A percentile compares a stretch with the other conserved stretches of the same genome.
phyloP scores from a whole-genome alignment of 208 protist genomes.

The Acanthamoeba culbertsoni region DNA sequence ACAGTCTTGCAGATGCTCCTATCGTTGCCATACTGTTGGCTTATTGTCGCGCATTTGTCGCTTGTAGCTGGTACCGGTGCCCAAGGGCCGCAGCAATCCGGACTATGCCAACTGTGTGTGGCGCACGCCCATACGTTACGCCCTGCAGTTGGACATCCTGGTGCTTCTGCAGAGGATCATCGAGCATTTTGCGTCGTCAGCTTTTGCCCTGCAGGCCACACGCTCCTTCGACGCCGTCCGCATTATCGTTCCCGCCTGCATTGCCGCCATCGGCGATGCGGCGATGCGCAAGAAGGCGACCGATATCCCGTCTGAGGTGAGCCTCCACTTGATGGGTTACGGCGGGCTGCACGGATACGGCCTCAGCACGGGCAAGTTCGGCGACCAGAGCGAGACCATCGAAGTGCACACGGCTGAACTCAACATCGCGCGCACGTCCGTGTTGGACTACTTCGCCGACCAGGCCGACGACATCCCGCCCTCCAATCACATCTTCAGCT shows the following conservation, averaged over 20 bases:
- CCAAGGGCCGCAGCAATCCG: conserved; percentile 64
- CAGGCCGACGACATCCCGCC: conserved; percentile 57
- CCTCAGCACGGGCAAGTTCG: conserved; percentile 66
- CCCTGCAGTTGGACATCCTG: conserved; percentile 74
- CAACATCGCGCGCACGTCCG: conserved; percentile 76
- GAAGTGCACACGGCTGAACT: conserved; percentile 76
- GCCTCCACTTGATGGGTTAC: conserved; percentile 76
- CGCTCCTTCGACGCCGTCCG: conserved; percentile 60
- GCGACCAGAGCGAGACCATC: conserved; percentile 72
- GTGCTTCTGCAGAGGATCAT: conserved; percentile 55
- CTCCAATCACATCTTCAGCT: conserved; percentile 52
- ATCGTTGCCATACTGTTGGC: neutral
- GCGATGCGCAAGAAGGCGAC: conserved; percentile 71
- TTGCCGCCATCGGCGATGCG: conserved; percentile 61
- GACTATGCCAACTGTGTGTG: conserved; percentile 64
- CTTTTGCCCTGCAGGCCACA: conserved; percentile 51
- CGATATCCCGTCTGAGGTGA: conserved; percentile 70
- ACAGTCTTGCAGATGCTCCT: neutral
- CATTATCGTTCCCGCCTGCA: conserved; percentile 51
- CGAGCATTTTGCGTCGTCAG: conserved; percentile 60
- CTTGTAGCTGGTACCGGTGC: conserved; percentile 52
- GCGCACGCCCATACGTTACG: conserved; percentile 68
- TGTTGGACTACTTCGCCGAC: conserved; percentile 82
- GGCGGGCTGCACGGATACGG: conserved; percentile 60
- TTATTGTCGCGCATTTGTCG: neutral